phyloP scores from a whole-genome alignment of 495 filamentous ascomycete species.

The Jackrogersella multiformis region DNA sequence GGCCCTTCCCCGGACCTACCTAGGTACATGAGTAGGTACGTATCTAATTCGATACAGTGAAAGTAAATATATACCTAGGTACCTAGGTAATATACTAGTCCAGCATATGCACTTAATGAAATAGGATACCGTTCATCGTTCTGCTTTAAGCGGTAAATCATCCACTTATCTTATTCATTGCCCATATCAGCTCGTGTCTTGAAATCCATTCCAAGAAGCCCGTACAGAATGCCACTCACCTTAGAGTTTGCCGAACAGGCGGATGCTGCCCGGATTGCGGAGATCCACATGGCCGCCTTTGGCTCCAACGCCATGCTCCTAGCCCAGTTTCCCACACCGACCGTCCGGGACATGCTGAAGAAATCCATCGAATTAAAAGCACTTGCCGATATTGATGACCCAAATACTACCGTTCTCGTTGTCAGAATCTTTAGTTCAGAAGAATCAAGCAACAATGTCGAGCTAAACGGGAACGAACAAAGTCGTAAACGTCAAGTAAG shows the following conservation, averaged over 20 bases:
- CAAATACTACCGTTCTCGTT: conserved; percentile 37
- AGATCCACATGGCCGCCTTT: conserved; percentile 56
- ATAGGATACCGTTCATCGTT: too few relatives aligned
- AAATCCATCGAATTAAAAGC: conserved; percentile 43
- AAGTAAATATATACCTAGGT: not conserved
- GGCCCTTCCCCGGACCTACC: not conserved
- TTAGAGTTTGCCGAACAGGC: conserved; percentile 22
- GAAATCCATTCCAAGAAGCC: too few relatives aligned
- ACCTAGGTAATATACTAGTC: not conserved
- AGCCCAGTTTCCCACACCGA: conserved; percentile 52
- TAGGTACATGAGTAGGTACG: not conserved
- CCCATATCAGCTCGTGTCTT: too few relatives aligned
- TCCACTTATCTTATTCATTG: too few relatives aligned
- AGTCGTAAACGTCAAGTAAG: not conserved
- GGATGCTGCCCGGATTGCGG: conserved; percentile 51
- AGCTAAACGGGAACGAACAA: not conserved
- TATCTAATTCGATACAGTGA: not conserved
- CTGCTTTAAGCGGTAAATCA: too few relatives aligned
- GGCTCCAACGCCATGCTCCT: conserved; percentile 50
- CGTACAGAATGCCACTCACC: conserved; percentile 15
- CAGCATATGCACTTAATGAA: too few relatives aligned
- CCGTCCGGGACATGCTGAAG: conserved; percentile 41
- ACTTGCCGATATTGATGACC: conserved; percentile 45
- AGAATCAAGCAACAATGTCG: not conserved
- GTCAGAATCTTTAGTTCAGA: conserved; percentile 29